A percentile compares a stretch with the other conserved stretches of the same genome.
phyloP scores from a whole-genome alignment of 129 eudicot species.

The Dittrichia graveolens region DNA sequence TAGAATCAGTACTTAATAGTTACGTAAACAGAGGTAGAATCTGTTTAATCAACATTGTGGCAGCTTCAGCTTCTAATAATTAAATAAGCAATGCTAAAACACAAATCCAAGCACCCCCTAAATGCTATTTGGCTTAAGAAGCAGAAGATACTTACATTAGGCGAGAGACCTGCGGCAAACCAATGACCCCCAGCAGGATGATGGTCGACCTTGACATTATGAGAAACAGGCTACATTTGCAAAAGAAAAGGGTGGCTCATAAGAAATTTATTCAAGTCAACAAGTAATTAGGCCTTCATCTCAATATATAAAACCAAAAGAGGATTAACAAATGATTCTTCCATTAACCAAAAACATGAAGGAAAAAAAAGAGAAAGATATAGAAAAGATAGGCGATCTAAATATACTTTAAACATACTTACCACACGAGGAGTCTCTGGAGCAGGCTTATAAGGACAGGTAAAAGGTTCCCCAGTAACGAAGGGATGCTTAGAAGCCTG shows the following conservation, averaged over 20 bases:
- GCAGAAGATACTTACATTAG: slow-evolving; percentile 64
- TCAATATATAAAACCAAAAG: slow-evolving; percentile 10
- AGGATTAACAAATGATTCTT: neutral
- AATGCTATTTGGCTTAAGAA: slow-evolving; percentile 12
- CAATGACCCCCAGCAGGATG: slow-evolving; percentile 99
- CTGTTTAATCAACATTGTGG: neutral
- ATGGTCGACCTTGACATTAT: slow-evolving; percentile 83
- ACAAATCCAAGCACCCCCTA: neutral
- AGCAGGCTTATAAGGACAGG: slow-evolving; percentile 82
- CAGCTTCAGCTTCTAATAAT: neutral
- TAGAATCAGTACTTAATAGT: too few species aligned
- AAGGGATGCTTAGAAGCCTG: slow-evolving; percentile 99
- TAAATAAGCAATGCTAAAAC: neutral
- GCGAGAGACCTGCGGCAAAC: slow-evolving; percentile 99
- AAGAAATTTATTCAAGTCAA: neutral
- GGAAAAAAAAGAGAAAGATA: neutral
- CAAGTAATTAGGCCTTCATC: neutral
- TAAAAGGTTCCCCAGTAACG: slow-evolving; percentile 97
- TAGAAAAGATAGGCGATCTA: neutral
- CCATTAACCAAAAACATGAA: neutral
- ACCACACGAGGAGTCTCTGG: slow-evolving; percentile 97
- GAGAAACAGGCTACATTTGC: slow-evolving; percentile 73
- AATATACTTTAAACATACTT: slow-evolving; percentile 24
- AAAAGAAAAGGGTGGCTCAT: neutral
- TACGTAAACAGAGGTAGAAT: too few species aligned